Evolutionary conservation across 805 yeast genomes (phyloP).

Genomic region (Lachancea fermentati): DNA sequence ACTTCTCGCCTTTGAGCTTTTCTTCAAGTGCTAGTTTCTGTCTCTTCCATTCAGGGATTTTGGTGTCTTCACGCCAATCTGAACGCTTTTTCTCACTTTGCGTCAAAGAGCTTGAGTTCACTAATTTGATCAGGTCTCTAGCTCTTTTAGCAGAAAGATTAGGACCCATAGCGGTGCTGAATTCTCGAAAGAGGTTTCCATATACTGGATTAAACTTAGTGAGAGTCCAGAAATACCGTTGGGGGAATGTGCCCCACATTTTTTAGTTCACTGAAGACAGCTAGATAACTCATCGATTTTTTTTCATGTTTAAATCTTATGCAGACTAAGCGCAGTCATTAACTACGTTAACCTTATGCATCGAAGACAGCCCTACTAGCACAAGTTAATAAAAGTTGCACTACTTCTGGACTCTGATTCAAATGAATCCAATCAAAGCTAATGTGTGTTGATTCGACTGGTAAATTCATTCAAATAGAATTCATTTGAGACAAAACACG

Average conservation of each 20-base stretch:
- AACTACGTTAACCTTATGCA: too few species aligned
- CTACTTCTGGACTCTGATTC: too few species aligned
- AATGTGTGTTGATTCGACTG: too few species aligned
- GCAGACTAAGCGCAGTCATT: not conserved
- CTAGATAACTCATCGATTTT: not conserved
- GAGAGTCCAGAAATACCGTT: too few species aligned
- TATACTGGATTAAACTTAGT: not conserved
- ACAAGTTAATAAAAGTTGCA: too few species aligned
- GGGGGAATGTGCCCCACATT: too few species aligned
- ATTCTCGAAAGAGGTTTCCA: not conserved
- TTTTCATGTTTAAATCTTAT: not conserved
- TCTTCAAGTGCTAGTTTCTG: slow-evolving; percentile 58
- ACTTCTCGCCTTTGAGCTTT: slow-evolving; percentile 50
- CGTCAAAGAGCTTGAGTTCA: slow-evolving; percentile 16
- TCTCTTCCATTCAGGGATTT: slow-evolving; percentile 63
- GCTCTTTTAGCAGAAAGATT: slow-evolving; percentile 11
- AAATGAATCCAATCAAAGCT: too few species aligned
- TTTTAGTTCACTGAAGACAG: too few species aligned
- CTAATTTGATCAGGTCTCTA: slow-evolving; percentile 15
- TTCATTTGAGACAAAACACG: too few species aligned
- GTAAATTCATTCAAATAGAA: too few species aligned
- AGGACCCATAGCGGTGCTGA: not conserved
- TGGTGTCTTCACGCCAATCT: slow-evolving; percentile 38
- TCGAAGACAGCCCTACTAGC: too few species aligned
- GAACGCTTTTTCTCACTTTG: slow-evolving; percentile 14